Evolutionary conservation across 495 filamentous ascomycete species (phyloP).

Genomic region (Tuber umbilicatum): DNA sequence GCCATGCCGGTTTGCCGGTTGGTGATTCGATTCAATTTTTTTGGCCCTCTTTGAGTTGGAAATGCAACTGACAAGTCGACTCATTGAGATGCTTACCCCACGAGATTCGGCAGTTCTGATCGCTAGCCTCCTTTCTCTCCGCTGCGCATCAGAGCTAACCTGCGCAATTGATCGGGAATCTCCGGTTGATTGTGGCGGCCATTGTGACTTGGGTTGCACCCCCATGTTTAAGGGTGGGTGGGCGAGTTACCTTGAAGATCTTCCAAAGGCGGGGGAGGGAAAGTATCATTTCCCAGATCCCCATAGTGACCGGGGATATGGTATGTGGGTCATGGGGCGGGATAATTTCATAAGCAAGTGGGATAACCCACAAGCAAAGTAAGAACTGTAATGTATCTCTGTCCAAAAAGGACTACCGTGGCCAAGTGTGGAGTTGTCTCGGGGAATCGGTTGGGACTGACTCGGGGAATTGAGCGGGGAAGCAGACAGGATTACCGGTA

Average conservation of each 20-base stretch:
- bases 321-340: neutral
- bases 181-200: neutral
- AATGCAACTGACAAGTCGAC: neutral
- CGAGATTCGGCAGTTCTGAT: neutral
- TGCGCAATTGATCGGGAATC: neutral
- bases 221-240: neutral
- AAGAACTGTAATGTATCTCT: neutral
- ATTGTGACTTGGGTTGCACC: neutral
- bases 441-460: slow-evolving; percentile 25
- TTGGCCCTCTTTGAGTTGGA: neutral
- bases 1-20: neutral
- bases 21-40: neutral
- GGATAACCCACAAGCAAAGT: neutral
- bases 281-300: neutral
- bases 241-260: neutral
- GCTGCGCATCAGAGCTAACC: neutral
- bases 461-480: slow-evolving; percentile 29
- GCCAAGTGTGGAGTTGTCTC: slow-evolving; percentile 19
- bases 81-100: neutral
- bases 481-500: neutral
- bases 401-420: neutral
- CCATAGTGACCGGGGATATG: neutral
- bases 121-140: neutral
- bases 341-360: neutral
- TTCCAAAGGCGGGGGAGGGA: neutral